Evolutionary conservation across 345 rosid species (phyloP).

Genomic region (Eucalyptus guilfoylei): DNA sequence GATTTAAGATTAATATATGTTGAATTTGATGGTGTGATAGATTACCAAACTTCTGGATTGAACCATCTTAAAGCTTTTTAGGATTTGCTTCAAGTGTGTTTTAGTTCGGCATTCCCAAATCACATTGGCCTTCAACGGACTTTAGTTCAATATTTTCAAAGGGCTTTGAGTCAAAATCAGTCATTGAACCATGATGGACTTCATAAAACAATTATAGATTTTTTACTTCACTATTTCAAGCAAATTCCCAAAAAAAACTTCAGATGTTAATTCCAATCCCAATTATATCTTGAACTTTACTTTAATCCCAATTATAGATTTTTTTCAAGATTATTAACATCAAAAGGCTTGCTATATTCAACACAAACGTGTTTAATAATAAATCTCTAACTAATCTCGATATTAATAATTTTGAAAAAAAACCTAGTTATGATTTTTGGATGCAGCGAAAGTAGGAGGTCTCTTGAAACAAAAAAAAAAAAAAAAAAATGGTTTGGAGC

Average conservation of each 20-base stretch:
- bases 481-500: too few species aligned
- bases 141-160: neutral
- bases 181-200: accelerated
- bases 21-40: accelerated
- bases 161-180: neutral
- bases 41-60: neutral
- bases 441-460: too few species aligned
- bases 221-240: neutral
- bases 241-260: neutral
- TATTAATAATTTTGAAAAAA: neutral
- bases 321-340: neutral
- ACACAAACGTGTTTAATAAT: neutral
- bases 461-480: too few species aligned
- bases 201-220: neutral
- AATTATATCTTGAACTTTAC: neutral
- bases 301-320: too few species aligned
- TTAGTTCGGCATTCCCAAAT: neutral
- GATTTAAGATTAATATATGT: neutral
- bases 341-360: neutral
- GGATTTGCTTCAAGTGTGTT: neutral
- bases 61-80: neutral
- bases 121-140: neutral
- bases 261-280: neutral
- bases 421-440: neutral
- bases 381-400: accelerated